Evolutionary conservation across 805 yeast genomes (phyloP).

Genomic region (Candida coquimbonensis): DNA sequence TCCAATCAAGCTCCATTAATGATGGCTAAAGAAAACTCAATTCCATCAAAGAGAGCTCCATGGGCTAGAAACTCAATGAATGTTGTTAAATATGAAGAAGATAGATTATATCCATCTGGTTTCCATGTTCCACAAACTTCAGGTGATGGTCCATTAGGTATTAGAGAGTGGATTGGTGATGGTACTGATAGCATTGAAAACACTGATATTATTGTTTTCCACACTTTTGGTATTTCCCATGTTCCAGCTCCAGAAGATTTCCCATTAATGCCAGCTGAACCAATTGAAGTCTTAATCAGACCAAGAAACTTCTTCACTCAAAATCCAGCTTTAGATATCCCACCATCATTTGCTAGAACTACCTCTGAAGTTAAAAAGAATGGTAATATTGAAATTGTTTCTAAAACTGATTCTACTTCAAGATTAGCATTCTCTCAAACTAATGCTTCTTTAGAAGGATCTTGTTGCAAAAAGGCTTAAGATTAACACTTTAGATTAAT

Average conservation of each 20-base stretch:
- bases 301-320: slow-evolving; percentile 75
- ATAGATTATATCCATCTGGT: slow-evolving; percentile 75
- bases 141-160: slow-evolving; percentile 60
- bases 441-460: slow-evolving; percentile 9
- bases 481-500: not conserved
- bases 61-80: slow-evolving; percentile 66
- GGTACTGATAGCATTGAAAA: slow-evolving; percentile 51
- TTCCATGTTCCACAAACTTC: slow-evolving; percentile 70
- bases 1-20: slow-evolving; percentile 69
- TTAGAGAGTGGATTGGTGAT: slow-evolving; percentile 63
- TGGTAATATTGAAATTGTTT: slow-evolving; percentile 32
- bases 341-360: slow-evolving; percentile 52
- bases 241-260: slow-evolving; percentile 88
- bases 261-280: slow-evolving; percentile 87
- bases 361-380: slow-evolving; percentile 34
- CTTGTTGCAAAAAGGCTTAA: slow-evolving; percentile 15
- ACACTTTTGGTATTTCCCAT: slow-evolving; percentile 79
- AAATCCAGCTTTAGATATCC: slow-evolving; percentile 71
- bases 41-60: slow-evolving; percentile 75
- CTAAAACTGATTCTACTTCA: slow-evolving; percentile 40
- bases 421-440: slow-evolving; percentile 40
- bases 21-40: slow-evolving; percentile 65
- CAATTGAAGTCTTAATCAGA: slow-evolving; percentile 64
- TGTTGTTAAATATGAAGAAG: slow-evolving; percentile 68
- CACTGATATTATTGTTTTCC: slow-evolving; percentile 70